These are phyloP conservation scores for Candida silvicultrix DNA, from an alignment of 805 yeast genomes.

Conservation along the genomic window DNA sequence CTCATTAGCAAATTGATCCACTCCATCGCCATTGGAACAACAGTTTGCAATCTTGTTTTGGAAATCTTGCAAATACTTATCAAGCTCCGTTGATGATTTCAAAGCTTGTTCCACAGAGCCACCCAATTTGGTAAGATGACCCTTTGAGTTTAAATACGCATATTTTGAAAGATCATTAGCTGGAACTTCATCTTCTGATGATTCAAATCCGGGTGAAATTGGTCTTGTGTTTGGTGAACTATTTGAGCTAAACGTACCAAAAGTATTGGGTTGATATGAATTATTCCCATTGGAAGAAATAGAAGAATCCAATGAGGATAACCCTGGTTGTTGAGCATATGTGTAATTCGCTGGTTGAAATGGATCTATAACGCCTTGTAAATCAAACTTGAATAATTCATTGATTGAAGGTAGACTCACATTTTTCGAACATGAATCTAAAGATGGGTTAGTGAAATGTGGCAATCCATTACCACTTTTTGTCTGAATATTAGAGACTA, in stretches of 20 bases:
- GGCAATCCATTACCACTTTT: not conserved
- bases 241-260: too few relatives aligned
- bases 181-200: not conserved
- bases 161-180: not conserved
- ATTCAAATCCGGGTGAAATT: not conserved
- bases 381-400: not conserved
- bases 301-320: not conserved
- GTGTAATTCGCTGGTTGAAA: not conserved
- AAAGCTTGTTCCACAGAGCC: too few relatives aligned
- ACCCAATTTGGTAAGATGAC: not conserved
- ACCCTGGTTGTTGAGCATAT: not conserved
- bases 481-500: not conserved
- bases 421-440: not conserved
- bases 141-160: too few relatives aligned
- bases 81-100: too few relatives aligned
- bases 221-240: not conserved
- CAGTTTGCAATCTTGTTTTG: too few relatives aligned
- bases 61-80: too few relatives aligned
- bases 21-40: too few relatives aligned
- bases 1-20: not conserved
- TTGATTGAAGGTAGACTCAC: not conserved
- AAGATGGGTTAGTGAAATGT: too few relatives aligned
- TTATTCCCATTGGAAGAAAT: not conserved
- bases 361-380: not conserved
- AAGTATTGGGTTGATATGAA: too few relatives aligned